Evolutionary conservation across 208 protist genomes (phyloP).

Genomic region (Crithidia thermophila): DNA sequence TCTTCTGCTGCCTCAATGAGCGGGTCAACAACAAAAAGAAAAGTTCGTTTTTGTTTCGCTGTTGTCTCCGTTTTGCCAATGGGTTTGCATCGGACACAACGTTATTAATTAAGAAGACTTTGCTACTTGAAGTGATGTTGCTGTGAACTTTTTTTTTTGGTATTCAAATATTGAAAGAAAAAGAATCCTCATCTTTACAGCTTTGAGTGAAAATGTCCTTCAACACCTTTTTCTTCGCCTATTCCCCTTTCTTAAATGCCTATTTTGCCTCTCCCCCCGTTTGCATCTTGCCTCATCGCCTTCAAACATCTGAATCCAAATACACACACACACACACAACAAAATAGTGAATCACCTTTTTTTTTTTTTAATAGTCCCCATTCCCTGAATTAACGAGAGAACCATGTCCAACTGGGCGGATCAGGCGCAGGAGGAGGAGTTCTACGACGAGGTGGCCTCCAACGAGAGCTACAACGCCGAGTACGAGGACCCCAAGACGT

Average conservation of each 20-base stretch:
- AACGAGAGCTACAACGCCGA: constrained; percentile 36
- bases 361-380: neutral
- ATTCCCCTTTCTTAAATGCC: neutral
- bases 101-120: no score
- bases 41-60: constrained; percentile 15
- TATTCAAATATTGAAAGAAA: no score
- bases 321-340: constrained; percentile 8
- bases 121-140: no score
- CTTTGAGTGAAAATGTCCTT: no score
- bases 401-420: constrained; percentile 58
- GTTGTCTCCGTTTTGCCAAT: no score
- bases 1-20: neutral
- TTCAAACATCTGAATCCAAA: neutral
- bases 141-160: no score
- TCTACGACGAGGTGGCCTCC: constrained; percentile 37
- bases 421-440: constrained; percentile 58
- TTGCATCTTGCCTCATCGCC: neutral
- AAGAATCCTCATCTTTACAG: no score
- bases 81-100: no score
- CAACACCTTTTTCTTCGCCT: constrained; percentile 4
- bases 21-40: neutral
- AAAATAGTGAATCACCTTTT: neutral
- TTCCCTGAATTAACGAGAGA: no score
- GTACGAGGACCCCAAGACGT: constrained; percentile 38
- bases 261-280: constrained; percentile 1